phyloP scores from a whole-genome alignment of 2,329 filamentous ascomycete genomes.

The Paracoccidioides brasiliensis region DNA sequence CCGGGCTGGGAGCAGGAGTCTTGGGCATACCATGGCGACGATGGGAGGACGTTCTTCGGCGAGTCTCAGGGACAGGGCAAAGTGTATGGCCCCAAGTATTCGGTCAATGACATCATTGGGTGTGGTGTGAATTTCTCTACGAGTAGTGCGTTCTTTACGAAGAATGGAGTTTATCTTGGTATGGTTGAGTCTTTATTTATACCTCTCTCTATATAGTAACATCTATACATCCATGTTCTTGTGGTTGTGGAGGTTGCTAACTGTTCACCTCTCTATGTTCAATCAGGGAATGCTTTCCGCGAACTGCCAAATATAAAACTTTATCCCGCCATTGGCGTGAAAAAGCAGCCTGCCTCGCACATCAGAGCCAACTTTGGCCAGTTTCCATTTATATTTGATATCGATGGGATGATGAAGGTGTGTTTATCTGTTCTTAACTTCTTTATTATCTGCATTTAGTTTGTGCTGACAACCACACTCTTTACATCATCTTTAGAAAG shows the following conservation, averaged over 20 bases:
- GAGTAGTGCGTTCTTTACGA: slow-evolving; percentile 51
- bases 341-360: slow-evolving; percentile 46
- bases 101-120: slow-evolving; percentile 46
- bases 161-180: slow-evolving; percentile 49
- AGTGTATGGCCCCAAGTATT: slow-evolving; percentile 48
- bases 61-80: slow-evolving; percentile 42
- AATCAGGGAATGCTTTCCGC: slow-evolving; percentile 43
- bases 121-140: slow-evolving; percentile 53
- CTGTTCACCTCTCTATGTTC: neutral
- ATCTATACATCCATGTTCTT: neutral
- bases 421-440: slow-evolving; percentile 16
- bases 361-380: slow-evolving; percentile 51
- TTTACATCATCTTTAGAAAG: slow-evolving; percentile 35
- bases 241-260: neutral
- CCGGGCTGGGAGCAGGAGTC: slow-evolving; percentile 54
- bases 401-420: slow-evolving; percentile 73
- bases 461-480: neutral
- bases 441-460: neutral
- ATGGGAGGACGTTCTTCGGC: slow-evolving; percentile 50
- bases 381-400: slow-evolving; percentile 76
- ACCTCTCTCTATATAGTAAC: neutral
- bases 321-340: slow-evolving; percentile 51
- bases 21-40: slow-evolving; percentile 55
- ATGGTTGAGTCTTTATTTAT: neutral
- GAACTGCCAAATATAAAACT: slow-evolving; percentile 32